A percentile compares a stretch with the other conserved stretches of the same genome.
phyloP scores from a whole-genome alignment of 257 asterid species.

The Petrea volubilis region DNA sequence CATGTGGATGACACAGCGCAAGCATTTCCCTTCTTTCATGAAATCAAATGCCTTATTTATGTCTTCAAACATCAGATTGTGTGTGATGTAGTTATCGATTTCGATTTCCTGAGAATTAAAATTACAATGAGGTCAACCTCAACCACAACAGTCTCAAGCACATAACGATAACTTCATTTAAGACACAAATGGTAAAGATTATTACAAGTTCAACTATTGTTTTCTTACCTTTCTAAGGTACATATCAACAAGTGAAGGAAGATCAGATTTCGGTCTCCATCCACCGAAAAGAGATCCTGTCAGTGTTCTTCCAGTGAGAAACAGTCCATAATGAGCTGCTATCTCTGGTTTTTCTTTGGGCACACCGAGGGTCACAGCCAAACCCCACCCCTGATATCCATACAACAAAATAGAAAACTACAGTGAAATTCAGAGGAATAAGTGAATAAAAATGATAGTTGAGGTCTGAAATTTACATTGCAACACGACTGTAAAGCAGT shows the following conservation, averaged over 20 bases:
- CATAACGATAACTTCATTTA: background rate
- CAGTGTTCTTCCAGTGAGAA: conserved; percentile 78
- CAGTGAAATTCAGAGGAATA: background rate
- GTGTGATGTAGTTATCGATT: conserved; percentile 69
- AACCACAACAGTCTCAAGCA: background rate
- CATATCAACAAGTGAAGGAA: conserved; percentile 85
- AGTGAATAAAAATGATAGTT: conserved; percentile 5
- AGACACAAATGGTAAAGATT: background rate
- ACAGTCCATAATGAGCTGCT: conserved; percentile 73
- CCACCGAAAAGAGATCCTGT: conserved; percentile 92
- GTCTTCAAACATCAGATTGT: conserved; percentile 66
- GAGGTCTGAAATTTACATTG: conserved; percentile 47
- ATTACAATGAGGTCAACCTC: background rate
- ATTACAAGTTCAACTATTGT: background rate
- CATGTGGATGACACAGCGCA: conserved; percentile 96
- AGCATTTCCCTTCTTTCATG: conserved; percentile 77
- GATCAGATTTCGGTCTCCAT: conserved; percentile 95
- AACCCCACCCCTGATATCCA: conserved; percentile 82
- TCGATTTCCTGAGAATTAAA: conserved; percentile 65
- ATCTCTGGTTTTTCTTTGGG: conserved; percentile 83
- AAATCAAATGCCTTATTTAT: conserved; percentile 79
- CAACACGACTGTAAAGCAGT: conserved; percentile 91
- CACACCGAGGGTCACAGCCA: conserved; percentile 91
- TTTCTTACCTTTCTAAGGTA: conserved; percentile 63
- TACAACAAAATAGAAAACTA: background rate